Conservation (phyloP, 2,329 filamentous ascomycete genomes). For the Aspergillus clavatus region DNA sequence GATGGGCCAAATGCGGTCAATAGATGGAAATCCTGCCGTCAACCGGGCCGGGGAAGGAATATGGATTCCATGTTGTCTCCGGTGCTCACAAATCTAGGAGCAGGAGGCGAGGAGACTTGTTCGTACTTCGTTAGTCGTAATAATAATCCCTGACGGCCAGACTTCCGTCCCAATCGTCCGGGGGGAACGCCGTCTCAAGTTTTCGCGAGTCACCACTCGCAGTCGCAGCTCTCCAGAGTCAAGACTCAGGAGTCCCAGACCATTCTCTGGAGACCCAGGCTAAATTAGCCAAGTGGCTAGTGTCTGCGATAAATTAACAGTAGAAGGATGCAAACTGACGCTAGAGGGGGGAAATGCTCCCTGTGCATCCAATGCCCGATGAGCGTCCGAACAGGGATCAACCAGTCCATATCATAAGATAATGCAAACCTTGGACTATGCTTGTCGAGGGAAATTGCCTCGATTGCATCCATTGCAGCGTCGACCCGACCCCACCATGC, state of each 20-base stretch:
- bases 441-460: constrained; percentile 6
- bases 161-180: constrained; percentile 12
- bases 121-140: too few relatives aligned
- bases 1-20: not conserved
- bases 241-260: too few relatives aligned
- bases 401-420: constrained; percentile 8
- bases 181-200: constrained; percentile 6
- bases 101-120: too few relatives aligned
- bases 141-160: constrained; percentile 12
- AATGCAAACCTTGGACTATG: constrained; percentile 1
- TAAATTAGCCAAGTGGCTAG: not conserved
- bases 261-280: too few relatives aligned
- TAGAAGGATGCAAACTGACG: constrained; percentile 9
- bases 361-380: constrained; percentile 2
- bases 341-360: constrained; percentile 6
- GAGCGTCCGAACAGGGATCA: constrained; percentile 8
- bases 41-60: not conserved
- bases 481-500: not conserved
- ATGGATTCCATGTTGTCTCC: too few relatives aligned
- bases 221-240: too few relatives aligned
- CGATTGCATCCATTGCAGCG: too few relatives aligned
- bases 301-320: constrained; percentile 13
- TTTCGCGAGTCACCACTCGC: too few relatives aligned
- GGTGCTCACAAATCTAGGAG: too few relatives aligned
- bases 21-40: not conserved